A percentile compares a stretch with the other conserved stretches of the same genome.
Conservation (phyloP, 2,329 filamentous ascomycete species). For the Sclerotinia subarctica region DNA sequence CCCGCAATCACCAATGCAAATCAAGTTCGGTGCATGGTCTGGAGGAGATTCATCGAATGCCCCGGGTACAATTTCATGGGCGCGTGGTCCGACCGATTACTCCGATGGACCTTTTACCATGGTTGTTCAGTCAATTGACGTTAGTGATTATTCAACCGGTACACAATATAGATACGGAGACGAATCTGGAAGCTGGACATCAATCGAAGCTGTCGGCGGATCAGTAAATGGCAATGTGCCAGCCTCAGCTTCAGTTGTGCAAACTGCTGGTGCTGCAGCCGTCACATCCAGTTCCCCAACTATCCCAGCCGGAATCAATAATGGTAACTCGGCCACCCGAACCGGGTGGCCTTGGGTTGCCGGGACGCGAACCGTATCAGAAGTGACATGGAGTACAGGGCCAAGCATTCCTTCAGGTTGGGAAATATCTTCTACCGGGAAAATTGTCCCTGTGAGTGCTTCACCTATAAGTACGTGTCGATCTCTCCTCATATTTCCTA, state of each 20-base stretch:
- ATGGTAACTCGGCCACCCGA: slow-evolving; percentile 52
- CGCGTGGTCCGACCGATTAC: slow-evolving; percentile 82
- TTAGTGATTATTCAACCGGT: slow-evolving; percentile 93
- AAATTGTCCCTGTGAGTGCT: slow-evolving; percentile 70
- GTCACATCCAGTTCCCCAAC: slow-evolving; percentile 60
- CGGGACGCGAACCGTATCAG: slow-evolving; percentile 49
- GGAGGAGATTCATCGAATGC: slow-evolving; percentile 78
- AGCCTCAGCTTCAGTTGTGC: slow-evolving; percentile 41
- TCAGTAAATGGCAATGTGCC: slow-evolving; percentile 63
- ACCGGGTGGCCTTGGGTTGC: slow-evolving; percentile 69
- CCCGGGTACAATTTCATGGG: slow-evolving; percentile 84
- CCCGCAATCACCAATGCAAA: slow-evolving; percentile 91
- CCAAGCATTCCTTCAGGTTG: slow-evolving; percentile 71
- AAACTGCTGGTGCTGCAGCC: slow-evolving; percentile 59
- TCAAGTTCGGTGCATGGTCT: slow-evolving; percentile 90
- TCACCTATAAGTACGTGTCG: slow-evolving; percentile 60
- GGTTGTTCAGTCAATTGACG: slow-evolving; percentile 70
- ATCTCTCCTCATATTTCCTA: slow-evolving; percentile 23
- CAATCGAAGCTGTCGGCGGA: slow-evolving; percentile 79
- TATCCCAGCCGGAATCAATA: slow-evolving; percentile 67
- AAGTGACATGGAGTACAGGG: slow-evolving; percentile 42
- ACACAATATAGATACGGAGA: slow-evolving; percentile 79
- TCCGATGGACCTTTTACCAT: slow-evolving; percentile 79
- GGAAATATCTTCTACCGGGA: slow-evolving; percentile 74
- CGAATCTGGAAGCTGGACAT: slow-evolving; percentile 72